Evolutionary conservation across 306 rosid genomes (phyloP), one percentile per base, ranked within the genome.

Genomic region (Trifolium subterraneum): DNA sequence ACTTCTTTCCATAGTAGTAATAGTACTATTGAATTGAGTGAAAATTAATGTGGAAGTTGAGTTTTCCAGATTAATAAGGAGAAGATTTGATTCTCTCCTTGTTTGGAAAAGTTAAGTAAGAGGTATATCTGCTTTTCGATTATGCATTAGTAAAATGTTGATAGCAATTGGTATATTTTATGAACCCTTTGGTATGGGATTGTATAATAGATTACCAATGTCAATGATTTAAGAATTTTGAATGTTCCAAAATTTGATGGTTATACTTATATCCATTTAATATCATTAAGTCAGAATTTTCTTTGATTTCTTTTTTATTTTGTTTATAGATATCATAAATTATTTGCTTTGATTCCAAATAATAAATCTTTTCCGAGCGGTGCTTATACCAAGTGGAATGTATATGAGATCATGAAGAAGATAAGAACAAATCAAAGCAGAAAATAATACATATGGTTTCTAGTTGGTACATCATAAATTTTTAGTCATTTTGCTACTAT

Each of bases 101-200:
- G 9, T n/a, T 68, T 68, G 61, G 80, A 68, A 48, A 72, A 50
- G 25, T 47, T 4, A 9, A 7, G 14, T 8, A 68, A 4, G 65
- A 11, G 12, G 14, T 59, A 29, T 61, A 14, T 48, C 3, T 8
- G 4, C 31, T 7, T 25, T 70, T 60, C 14, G 22, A 20, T 74
- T 14, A 38, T 76, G 65, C 11, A 65, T 70, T 38, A 14, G 52
- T 58, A 64, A 79, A 69, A 31, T 0, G 13, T 48, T 38, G 16
- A 12, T 38, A 42, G 61, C 36, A 25, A 63, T 70, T 74, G 60
- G 60, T 74, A 22, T 50, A 78, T 72, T 81, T 73, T 70, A 58
- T 45, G 52, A 20, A 14, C n/a, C 48, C 36, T 54, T 22, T 39
- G 36, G 4, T 25, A 63, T 33, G 19, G 70, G 71, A 7, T 42